Evolutionary conservation across 176 grass and related monocot genomes (phyloP).

Genomic region (Bromus sterilis): DNA sequence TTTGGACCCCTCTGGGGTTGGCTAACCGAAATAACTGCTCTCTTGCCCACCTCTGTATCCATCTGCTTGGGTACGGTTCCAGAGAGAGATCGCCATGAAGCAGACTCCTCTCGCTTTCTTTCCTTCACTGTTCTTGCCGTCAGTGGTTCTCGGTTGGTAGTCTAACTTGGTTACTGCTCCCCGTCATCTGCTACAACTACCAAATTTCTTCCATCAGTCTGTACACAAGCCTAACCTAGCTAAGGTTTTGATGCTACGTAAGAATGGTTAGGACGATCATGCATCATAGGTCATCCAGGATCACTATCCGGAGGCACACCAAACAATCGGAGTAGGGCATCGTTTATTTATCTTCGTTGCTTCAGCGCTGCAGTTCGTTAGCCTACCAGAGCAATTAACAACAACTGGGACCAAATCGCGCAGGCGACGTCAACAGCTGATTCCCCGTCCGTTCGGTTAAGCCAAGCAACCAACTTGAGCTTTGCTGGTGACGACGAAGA

Average conservation of each 20-base stretch:
- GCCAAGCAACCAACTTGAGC: background rate
- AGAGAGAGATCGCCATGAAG: background rate
- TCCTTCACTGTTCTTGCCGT: background rate
- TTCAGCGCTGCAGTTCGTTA: background rate
- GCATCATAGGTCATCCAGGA: background rate
- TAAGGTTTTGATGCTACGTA: background rate
- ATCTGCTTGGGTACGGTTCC: background rate
- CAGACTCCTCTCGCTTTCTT: background rate
- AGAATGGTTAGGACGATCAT: background rate
- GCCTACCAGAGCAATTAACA: background rate
- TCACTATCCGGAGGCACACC: background rate
- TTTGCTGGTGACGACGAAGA: background rate
- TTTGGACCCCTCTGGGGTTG: background rate
- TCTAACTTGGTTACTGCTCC: background rate
- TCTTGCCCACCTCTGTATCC: background rate
- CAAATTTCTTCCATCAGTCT: background rate
- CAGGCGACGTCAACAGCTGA: slow-evolving; percentile 12
- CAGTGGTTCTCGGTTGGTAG: background rate
- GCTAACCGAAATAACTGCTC: slow-evolving; percentile 26
- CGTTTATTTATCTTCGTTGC: background rate
- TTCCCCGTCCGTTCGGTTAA: background rate
- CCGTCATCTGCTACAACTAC: background rate
- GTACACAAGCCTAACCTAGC: background rate
- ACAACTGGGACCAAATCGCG: background rate
- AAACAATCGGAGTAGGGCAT: background rate